phyloP scores from a whole-genome alignment of 2,329 filamentous ascomycete genomes.

The Ceratocystis variospora region DNA sequence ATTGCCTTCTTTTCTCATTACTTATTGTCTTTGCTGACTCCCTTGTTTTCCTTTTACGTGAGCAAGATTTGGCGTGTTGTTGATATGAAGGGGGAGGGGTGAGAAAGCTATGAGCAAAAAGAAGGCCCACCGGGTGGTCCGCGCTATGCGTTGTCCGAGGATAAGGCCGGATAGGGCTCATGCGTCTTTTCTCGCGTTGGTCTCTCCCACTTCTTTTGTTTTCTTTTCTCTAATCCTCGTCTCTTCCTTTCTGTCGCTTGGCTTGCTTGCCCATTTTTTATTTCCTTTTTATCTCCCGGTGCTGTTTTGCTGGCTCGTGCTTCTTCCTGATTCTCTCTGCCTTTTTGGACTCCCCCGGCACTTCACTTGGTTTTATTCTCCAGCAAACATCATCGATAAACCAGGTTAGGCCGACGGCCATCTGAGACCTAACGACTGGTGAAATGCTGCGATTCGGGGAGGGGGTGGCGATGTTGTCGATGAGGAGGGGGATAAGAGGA shows the following conservation, averaged over 20 bases:
- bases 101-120: not conserved
- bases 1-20: not conserved
- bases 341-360: not conserved
- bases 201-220: not conserved
- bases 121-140: not conserved
- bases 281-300: not conserved
- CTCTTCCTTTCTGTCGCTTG: not conserved
- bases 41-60: not conserved
- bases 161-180: constrained; percentile 7
- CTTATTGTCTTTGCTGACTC: not conserved
- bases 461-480: not conserved
- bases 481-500: not conserved
- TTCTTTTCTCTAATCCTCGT: not conserved
- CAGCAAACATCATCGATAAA: not conserved
- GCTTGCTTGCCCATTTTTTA: not conserved
- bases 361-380: not conserved
- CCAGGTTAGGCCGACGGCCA: not conserved
- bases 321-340: not conserved
- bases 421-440: not conserved
- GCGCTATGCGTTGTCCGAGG: not conserved
- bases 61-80: not conserved
- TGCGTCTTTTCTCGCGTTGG: not conserved
- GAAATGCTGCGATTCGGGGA: not conserved
- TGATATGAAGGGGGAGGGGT: not conserved
- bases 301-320: not conserved